Percentiles rank a stretch among this genome's conserved stretches.
phyloP scores from a whole-genome alignment of 768 basidiomycete genomes.

The Favolaschia claudopus region DNA sequence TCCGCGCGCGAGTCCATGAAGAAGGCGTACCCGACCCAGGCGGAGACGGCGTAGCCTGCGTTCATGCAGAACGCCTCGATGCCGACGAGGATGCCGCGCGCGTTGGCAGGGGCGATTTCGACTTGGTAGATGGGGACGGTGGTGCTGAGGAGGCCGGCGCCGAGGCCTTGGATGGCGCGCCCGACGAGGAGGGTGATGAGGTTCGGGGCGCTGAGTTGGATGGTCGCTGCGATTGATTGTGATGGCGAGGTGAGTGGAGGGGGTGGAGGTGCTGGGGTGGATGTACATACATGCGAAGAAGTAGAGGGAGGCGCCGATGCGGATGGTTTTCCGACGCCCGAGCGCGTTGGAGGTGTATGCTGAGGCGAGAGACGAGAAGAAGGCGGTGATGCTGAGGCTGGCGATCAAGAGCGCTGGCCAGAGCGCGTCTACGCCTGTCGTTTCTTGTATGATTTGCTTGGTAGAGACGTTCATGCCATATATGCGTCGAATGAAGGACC shows the following conservation, averaged over 20 bases:
- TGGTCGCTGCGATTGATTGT: slow-evolving; percentile 38
- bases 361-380: slow-evolving; percentile 51
- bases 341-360: slow-evolving; percentile 60
- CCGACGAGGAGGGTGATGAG: slow-evolving; percentile 48
- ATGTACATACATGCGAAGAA: slow-evolving; percentile 46
- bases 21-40: slow-evolving; percentile 59
- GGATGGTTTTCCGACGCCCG: slow-evolving; percentile 58
- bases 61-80: slow-evolving; percentile 64
- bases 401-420: slow-evolving; percentile 55
- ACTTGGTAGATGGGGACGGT: slow-evolving; percentile 58
- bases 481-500: slow-evolving; percentile 57
- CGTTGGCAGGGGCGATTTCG: slow-evolving; percentile 54
- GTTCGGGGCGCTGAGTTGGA: slow-evolving; percentile 58
- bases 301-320: slow-evolving; percentile 58
- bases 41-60: slow-evolving; percentile 54
- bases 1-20: slow-evolving; percentile 53
- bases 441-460: slow-evolving; percentile 49
- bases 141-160: slow-evolving; percentile 59
- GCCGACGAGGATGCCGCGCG: slow-evolving; percentile 60
- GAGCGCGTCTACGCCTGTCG: slow-evolving; percentile 46
- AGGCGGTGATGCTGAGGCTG: slow-evolving; percentile 58
- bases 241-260: not conserved
- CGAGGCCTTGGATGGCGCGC: slow-evolving; percentile 55
- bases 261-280: too few species aligned
- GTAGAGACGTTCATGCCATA: slow-evolving; percentile 54